These are phyloP conservation scores for Trichoderma oligosporum DNA, from an alignment of 2,329 filamentous ascomycete genomes.

Conservation along the genomic window DNA sequence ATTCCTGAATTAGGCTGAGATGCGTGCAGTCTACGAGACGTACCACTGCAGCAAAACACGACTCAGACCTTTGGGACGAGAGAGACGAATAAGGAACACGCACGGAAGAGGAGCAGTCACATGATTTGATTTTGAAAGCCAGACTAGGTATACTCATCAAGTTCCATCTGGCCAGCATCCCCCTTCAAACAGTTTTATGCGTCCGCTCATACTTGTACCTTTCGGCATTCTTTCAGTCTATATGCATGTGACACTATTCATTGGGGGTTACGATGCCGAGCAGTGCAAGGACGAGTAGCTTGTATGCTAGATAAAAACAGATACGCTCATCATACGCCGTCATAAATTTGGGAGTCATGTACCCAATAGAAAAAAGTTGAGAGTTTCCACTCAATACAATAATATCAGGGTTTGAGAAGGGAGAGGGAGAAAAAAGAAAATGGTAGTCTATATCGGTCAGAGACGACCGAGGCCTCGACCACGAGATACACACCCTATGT, in stretches of 20 bases:
- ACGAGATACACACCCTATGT: constrained; percentile 37
- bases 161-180: not conserved
- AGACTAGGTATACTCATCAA: not conserved
- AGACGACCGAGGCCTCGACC: constrained; percentile 27
- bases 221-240: constrained; percentile 7
- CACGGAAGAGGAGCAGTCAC: not conserved
- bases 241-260: not conserved
- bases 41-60: not conserved
- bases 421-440: not conserved
- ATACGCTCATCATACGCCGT: constrained; percentile 11
- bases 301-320: not conserved
- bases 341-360: constrained; percentile 1
- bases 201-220: not conserved
- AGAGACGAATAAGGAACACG: not conserved
- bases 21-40: not conserved
- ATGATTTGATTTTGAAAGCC: not conserved
- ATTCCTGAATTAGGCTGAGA: not conserved
- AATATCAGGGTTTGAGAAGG: not conserved
- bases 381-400: not conserved
- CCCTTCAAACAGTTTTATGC: not conserved
- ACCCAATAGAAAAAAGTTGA: not conserved
- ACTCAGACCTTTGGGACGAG: not conserved
- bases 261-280: not conserved
- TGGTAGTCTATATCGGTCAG: not conserved
- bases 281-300: not conserved